Evolutionary conservation across 2,329 filamentous ascomycete species (phyloP), one percentile per base, ranked within the genome.

Genomic region (Botrytis porri): DNA sequence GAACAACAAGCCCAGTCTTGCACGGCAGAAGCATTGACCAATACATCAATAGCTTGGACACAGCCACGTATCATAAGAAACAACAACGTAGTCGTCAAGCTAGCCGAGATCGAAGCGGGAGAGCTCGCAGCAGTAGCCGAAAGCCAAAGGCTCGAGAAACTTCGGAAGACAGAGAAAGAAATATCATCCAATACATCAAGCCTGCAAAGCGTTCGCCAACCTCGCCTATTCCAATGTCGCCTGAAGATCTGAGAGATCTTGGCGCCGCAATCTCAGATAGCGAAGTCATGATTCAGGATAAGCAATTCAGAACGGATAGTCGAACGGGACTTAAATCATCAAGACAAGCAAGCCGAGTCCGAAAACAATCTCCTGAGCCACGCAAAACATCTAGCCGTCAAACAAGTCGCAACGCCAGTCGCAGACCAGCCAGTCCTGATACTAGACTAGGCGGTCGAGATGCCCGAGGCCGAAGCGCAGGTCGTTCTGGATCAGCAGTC

Each of bases 221-320:
- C 2, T 98, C 95, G 0, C 95, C 95, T 0, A 88, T 97, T 2
- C 94, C 95, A 4, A 98, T 98, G 95, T 97, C 95, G 4, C 94
- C 94, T 0, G 93, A 97, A 78, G 94, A 98, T 78, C 81, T 93
- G 74, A 88, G 89, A 79, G 90, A 88, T 77, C 82, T 92, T 67
- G 88, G 86, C 75, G 77, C 79, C 45, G 67, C 75, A 62, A 76
- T 78, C 79, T 82, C 75, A 74, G 80, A 73, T 76, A 79, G 74
- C 80, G 82, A 71, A 76, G 61, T 64, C 12, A 79, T 79, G n/a
- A 71, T 72, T 43, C 69, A 71, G 2, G 77, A 75, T 75, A 59
- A 77, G 75, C 67, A 61, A 65, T 77, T 69, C 35, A 74, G 77
- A 45, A 75, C 80, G 37, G 69, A 67, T 14, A 79, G 78, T 67